These are phyloP conservation scores for Gracilaria gracilis DNA, from an alignment of 23 red algal species.

Conservation along the genomic window DNA sequence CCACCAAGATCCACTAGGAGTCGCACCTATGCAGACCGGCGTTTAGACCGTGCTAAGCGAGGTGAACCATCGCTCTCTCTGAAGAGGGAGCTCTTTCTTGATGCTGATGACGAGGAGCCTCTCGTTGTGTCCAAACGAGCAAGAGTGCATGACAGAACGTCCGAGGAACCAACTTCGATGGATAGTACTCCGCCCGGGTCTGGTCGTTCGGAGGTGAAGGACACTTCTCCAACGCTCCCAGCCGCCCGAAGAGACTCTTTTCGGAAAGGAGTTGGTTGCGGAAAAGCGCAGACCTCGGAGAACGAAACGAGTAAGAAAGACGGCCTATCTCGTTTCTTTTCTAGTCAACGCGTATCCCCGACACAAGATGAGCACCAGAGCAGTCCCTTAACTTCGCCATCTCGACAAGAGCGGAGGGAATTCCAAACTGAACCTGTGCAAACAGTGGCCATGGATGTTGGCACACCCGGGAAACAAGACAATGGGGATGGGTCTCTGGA, in stretches of 20 bases:
- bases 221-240: neutral
- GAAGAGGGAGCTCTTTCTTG: slow-evolving; percentile 26
- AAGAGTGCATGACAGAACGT: neutral
- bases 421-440: neutral
- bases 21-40: slow-evolving; percentile 11
- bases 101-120: slow-evolving; percentile 24
- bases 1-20: slow-evolving; percentile 1
- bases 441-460: neutral
- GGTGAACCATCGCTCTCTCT: neutral
- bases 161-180: neutral
- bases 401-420: neutral
- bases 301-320: neutral
- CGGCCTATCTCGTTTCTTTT: neutral
- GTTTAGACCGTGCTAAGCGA: neutral
- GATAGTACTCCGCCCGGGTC: neutral
- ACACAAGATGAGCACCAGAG: neutral
- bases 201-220: neutral
- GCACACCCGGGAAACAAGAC: neutral
- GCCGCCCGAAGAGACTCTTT: no score
- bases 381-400: neutral
- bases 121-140: slow-evolving; percentile 9
- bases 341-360: neutral
- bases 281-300: neutral
- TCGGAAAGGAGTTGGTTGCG: no score
- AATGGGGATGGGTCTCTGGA: neutral